These are phyloP conservation scores for Diaporthe amygdali DNA, from an alignment of 2,329 filamentous ascomycete genomes.

Conservation along the genomic window DNA sequence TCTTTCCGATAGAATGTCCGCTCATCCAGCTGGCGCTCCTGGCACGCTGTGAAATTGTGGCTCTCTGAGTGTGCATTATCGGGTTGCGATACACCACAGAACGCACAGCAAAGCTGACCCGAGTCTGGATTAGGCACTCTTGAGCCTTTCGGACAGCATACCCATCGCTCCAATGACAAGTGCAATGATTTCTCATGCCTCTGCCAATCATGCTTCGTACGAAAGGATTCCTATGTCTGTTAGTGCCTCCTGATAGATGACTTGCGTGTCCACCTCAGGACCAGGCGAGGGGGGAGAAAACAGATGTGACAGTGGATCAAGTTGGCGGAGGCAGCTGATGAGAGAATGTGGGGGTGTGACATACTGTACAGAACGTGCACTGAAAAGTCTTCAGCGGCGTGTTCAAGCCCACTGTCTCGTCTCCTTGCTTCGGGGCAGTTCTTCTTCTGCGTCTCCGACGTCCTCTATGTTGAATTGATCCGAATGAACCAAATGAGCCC, in stretches of 20 bases:
- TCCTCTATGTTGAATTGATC: constrained; percentile 48
- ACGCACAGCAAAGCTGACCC: constrained; percentile 62
- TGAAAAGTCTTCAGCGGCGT: constrained; percentile 63
- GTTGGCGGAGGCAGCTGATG: no score
- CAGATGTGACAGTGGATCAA: background rate
- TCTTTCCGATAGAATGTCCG: constrained; percentile 72
- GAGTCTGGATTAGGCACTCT: constrained; percentile 62
- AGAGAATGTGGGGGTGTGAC: background rate
- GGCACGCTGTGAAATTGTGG: constrained; percentile 68
- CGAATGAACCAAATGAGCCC: constrained; percentile 59
- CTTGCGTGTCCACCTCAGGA: background rate
- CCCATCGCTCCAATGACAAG: constrained; percentile 69
- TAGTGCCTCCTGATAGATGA: background rate
- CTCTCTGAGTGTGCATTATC: constrained; percentile 60
- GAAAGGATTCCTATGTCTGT: constrained; percentile 57
- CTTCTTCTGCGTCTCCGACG: constrained; percentile 57
- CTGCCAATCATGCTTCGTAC: constrained; percentile 73
- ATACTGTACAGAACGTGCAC: constrained; percentile 68
- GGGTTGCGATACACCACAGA: constrained; percentile 62
- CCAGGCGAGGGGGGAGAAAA: no score
- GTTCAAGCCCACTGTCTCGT: constrained; percentile 42
- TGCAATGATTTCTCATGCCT: constrained; percentile 73
- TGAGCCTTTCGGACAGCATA: constrained; percentile 64
- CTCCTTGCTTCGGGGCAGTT: constrained; percentile 42
- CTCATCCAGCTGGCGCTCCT: constrained; percentile 66